Percentiles rank a stretch among this genome's conserved stretches.
Conservation (phyloP, 345 rosid genomes). For the Sisymbrium altissimum region DNA sequence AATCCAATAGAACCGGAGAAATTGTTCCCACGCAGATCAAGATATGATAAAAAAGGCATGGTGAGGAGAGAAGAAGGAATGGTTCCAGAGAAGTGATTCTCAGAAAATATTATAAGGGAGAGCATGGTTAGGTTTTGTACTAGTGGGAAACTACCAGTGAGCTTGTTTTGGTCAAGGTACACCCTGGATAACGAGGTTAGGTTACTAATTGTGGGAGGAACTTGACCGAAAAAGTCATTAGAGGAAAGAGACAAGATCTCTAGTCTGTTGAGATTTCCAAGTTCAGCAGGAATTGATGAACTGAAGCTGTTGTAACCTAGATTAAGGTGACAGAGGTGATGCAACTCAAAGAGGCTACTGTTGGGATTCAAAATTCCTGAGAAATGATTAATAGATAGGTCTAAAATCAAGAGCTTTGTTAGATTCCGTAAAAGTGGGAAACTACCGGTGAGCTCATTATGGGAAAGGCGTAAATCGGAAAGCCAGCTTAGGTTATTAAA, state of each 20-base stretch:
- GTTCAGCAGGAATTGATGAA: neutral
- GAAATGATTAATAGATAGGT: neutral
- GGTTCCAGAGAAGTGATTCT: neutral
- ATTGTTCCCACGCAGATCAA: no score
- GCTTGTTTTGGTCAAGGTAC: neutral
- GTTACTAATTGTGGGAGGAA: conserved; percentile 20
- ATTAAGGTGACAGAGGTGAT: neutral
- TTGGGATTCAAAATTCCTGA: neutral
- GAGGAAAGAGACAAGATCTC: neutral
- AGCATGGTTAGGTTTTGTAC: neutral
- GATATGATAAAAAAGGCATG: neutral
- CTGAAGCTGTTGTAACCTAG: neutral
- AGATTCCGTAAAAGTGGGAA: conserved; percentile 6
- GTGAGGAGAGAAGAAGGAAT: conserved; percentile 1
- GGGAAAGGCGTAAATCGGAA: rapidly evolving
- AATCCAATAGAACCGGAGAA: neutral
- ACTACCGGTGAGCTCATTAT: neutral
- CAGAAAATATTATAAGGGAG: rapidly evolving
- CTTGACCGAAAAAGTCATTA: neutral
- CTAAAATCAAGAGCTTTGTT: neutral
- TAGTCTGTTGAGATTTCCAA: neutral
- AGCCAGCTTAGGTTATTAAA: neutral
- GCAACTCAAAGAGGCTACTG: neutral
- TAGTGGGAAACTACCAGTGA: conserved; percentile 10
- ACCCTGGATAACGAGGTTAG: neutral